Evolutionary conservation across 73 alveolate species (phyloP).

Genomic region (Paramecium caudatum): DNA sequence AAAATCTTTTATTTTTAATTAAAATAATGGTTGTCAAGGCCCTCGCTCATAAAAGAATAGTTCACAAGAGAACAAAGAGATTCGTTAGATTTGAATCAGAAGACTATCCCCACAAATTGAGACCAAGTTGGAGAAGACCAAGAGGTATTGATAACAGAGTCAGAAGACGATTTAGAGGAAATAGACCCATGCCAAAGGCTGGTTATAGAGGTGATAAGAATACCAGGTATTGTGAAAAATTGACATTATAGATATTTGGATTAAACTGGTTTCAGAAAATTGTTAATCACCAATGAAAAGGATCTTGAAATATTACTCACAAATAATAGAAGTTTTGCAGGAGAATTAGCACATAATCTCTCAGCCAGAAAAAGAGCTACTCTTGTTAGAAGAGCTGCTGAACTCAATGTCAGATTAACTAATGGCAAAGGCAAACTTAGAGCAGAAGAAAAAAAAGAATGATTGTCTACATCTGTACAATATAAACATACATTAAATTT

Average conservation of each 20-base stretch:
- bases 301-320: conserved; percentile 98
- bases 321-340: conserved; percentile 98
- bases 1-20: conserved; percentile 46
- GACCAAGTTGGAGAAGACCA: conserved; percentile 98
- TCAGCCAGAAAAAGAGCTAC: conserved; percentile 94
- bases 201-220: conserved; percentile 97
- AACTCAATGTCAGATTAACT: conserved; percentile 95
- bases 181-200: conserved; percentile 92
- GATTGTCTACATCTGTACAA: conserved; percentile 8
- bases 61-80: conserved; percentile 76
- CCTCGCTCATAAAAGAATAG: conserved; percentile 72
- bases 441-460: conserved; percentile 81
- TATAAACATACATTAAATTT: not conserved
- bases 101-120: conserved; percentile 71
- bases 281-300: conserved; percentile 88
- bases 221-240: conserved; percentile 77
- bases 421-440: conserved; percentile 93
- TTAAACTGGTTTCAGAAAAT: conserved; percentile 96
- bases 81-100: conserved; percentile 78
- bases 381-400: conserved; percentile 97
- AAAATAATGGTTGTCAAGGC: conserved; percentile 72
- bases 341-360: conserved; percentile 96
- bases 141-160: conserved; percentile 98
- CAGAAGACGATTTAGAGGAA: conserved; percentile 99
- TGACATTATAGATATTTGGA: conserved; percentile 79